Base-by-base conservation (phyloP, 148 eudicot species). In the Salicornia ramosissima region DNA sequence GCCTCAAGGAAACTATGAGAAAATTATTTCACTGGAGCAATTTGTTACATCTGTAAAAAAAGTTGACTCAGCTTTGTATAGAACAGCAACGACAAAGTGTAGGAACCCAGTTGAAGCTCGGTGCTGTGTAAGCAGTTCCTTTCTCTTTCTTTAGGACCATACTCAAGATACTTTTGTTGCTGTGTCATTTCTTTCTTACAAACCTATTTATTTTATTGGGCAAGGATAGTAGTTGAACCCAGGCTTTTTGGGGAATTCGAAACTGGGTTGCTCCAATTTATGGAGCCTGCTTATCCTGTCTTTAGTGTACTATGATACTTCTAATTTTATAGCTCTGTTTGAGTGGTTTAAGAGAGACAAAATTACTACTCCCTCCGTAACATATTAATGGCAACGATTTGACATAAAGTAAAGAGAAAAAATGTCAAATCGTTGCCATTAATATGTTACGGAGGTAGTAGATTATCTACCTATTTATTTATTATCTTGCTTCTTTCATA, bases 41-140 rank as follows among this genome's bases (percentile, higher is more conserved):
- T 67, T 87, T 60, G 54, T 85, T 42, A 49, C 60, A 52, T 84
- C 63, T 66, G 70, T 75, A 56, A 78, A 79, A 69, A 78, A 82
- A 75, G 67, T 62, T 70, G 79, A 68, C 52, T 19, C 74, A 49
- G n/a, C 70, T 24, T 71, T 77, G 54, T 46, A 25, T 66, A 75
- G 43, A 77, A 73, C 57, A 36, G 76, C 74, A 65, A 80, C 68
- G 26, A 83, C 83, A 77, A 73, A 71, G 65, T 57, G 71, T 68
- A 79, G 68, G 75, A 80, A 73, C 63, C 34, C 83, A 65, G 42
- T 25, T 73, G 81, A 79, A 79, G 69, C 70, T 50, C 77, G 70
- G 47, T 93, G 96, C 62, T 74, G 73, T 83, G 98, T 93, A 87
- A 64, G 91, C 77, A 46, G 59, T 50, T 55, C 72, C 26, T 70